Evolutionary conservation across 306 rosid species (phyloP).

Genomic region (Ammopiptanthus mongolicus): DNA sequence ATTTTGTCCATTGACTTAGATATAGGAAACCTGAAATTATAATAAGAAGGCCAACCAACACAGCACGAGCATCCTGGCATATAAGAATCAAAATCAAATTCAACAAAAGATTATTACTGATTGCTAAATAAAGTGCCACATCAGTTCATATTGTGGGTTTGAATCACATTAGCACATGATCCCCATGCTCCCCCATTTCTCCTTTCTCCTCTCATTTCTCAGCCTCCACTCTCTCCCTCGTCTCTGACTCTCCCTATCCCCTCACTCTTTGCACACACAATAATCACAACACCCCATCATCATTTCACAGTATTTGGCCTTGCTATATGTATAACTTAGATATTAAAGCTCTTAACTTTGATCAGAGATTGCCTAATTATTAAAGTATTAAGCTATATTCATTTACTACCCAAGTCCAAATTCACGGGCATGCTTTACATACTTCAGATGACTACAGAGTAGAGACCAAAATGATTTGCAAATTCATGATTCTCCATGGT

Average conservation of each 20-base stretch:
- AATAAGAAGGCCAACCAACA: conserved; percentile 84
- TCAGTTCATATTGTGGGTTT: no score
- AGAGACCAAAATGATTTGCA: background rate
- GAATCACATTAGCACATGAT: no score
- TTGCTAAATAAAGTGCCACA: no score
- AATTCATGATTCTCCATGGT: background rate
- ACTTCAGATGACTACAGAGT: background rate
- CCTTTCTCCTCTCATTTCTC: no score
- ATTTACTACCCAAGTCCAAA: background rate
- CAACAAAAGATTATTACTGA: no score
- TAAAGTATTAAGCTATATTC: background rate
- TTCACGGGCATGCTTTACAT: background rate
- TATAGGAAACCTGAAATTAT: conserved; percentile 87
- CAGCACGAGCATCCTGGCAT: conserved; percentile 93
- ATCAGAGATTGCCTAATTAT: background rate
- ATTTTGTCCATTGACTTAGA: conserved; percentile 80
- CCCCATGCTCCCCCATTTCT: no score
- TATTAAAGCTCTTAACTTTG: background rate
- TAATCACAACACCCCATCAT: no score
- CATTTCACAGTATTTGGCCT: no score
- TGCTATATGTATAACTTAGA: background rate
- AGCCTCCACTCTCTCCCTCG: no score
- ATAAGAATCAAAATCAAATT: no score
- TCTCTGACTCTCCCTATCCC: no score
- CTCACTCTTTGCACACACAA: no score